Evolutionary conservation across 805 yeast species (phyloP), one percentile per base, ranked within the genome.

Genomic region (Sugiyamaella chiloensis): DNA sequence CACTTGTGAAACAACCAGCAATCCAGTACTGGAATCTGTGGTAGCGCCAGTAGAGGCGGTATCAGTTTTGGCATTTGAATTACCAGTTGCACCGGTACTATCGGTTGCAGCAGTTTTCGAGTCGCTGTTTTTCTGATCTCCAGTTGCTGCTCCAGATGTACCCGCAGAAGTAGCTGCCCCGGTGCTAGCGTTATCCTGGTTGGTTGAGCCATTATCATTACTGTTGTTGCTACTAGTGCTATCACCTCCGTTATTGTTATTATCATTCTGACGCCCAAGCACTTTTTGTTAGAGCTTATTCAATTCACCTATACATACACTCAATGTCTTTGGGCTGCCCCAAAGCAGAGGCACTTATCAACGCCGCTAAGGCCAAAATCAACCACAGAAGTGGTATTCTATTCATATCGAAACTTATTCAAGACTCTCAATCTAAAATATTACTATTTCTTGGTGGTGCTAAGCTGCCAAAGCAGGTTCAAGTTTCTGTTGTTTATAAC

Each of bases 1-100:
- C 5, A 35, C 35, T 21, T 14, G 20, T n/a, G 37, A 16, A 31
- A 24, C 30, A 6, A 4, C 31, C 31, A 35, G 47, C 11, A 5
- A 34, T n/a, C 37, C 34, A 2, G 47, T 42, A 4, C 20, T 42
- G 14, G 46, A 29, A 20, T 16, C n/a, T 7, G 27, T 26, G 2
- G 34, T 19, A 6, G 19, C 40, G 16, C 4, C 30, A 7, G 16
- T 14, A 24, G 16, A 12, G 11, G 44, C 12, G 16, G 44, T 11
- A 17, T n/a, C n/a, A 3, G 44, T 8, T 11, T 40, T 27, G 11
- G 26, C 24, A 14, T 32, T 24, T 14, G 14, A 19, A 14, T 17
- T 35, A 12, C 7, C 14, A 24, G 29, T n/a, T 21, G 20, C 40
- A 5, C 20, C n/a, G 8, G 27, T 31, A 4, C 16, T 16, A 16